A percentile compares a stretch with the other conserved stretches of the same genome.
Evolutionary conservation across 2,329 filamentous ascomycete species (phyloP).

Genomic region (Bisporella sp.): DNA sequence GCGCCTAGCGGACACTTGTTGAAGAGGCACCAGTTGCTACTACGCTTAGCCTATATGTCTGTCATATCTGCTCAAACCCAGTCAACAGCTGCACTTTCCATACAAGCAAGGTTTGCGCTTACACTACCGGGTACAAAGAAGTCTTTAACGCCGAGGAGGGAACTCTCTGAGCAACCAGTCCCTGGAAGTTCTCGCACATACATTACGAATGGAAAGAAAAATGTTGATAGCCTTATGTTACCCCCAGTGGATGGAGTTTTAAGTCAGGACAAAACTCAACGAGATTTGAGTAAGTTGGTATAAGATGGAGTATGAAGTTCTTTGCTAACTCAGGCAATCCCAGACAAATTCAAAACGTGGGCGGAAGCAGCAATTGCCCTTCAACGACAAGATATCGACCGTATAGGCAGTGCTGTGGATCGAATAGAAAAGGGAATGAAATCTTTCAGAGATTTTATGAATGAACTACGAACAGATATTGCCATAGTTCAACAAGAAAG

Average conservation of each 20-base stretch:
- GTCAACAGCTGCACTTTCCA: constrained; percentile 3
- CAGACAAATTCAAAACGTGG: constrained; percentile 17
- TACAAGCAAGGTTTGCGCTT: not conserved
- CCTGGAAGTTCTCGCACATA: not conserved
- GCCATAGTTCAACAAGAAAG: not conserved
- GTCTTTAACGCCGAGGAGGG: constrained; percentile 1
- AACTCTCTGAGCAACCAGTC: constrained; percentile 7
- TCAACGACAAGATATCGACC: constrained; percentile 26
- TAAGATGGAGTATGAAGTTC: too few relatives aligned
- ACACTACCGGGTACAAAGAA: constrained; percentile 1
- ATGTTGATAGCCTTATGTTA: not conserved
- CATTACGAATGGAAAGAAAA: not conserved
- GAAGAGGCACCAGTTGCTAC: constrained; percentile 15
- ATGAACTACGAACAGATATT: constrained; percentile 20
- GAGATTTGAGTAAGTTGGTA: not conserved
- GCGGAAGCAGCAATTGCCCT: constrained; percentile 17
- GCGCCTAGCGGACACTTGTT: constrained; percentile 24
- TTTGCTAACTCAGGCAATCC: too few relatives aligned
- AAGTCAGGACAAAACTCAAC: not conserved
- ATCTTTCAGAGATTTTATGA: constrained; percentile 24
- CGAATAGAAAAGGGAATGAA: constrained; percentile 23
- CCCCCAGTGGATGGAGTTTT: not conserved
- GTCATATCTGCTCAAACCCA: constrained; percentile 7
- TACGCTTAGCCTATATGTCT: constrained; percentile 13
- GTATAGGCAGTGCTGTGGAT: constrained; percentile 18